Base-by-base conservation (phyloP, 345 rosid genomes). In the Lumnitzera racemosa region DNA sequence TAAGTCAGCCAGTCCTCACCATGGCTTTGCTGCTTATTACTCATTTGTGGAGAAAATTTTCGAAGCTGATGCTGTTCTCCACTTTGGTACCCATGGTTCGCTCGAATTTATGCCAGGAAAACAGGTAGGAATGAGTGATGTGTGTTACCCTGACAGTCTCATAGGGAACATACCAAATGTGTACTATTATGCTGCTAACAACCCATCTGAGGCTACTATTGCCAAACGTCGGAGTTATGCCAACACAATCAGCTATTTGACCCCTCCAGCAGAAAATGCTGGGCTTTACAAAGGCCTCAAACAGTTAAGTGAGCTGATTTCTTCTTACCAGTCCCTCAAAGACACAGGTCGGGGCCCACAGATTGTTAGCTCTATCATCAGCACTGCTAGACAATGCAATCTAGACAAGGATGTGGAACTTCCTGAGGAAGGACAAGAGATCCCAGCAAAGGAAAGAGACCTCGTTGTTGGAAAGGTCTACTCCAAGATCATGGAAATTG, bases 71-170 rank as follows among this genome's bases (percentile, higher is more conserved):
- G 90, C 95, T 6, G 96, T 94, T 60, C 99, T 94, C 54, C 99
- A 94, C 48, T 94, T 94, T 43, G 99, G 99, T n/a, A 94, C 99
- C 5, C 99, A 94, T 51, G 99, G 99, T 12, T 94, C 97, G 0
- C 96, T 94, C 0, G 97, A 94, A 80, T 94, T 94, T 72, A 94
- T 94, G 99, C 99, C 99, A 0, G 99, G 99, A 61, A 94, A 94
- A 76, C 99, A 94, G 83, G 99, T 94, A 70, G 99, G 99, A 57
- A 94, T 94, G 99, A 94, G 99, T 20, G 99, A 94, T 53, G 95
- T 64, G 53, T 94, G 99, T 62, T 94, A 63, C 70, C 99, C 99
- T 0, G 99, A 94, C 62, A 90, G 97, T 75, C 97, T 94, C 46
- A 94, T 94, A 3, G 99, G 99, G 57, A 94, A 94, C 55, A 94